Percentiles rank a stretch among this genome's conserved stretches.
These are phyloP conservation scores for Centrapalus pauciflorus DNA, from an alignment of 129 eudicot species.

Conservation along the genomic window DNA sequence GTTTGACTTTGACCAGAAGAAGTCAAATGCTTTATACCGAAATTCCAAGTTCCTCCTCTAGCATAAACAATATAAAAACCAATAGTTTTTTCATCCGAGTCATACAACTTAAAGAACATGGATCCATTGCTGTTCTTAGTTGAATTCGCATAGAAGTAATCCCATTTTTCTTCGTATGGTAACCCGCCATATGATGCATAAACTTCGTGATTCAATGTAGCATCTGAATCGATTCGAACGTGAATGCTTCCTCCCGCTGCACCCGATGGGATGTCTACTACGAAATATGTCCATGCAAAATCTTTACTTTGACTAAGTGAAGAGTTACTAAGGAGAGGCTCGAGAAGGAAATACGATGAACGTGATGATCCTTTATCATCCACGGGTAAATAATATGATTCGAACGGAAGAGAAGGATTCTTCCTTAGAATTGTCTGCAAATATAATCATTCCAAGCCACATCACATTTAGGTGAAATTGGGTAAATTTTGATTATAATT, in stretches of 20 bases:
- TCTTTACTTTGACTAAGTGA: conserved; percentile 22
- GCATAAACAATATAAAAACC: conserved; percentile 64
- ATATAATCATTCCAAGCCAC: not conserved
- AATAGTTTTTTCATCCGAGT: conserved; percentile 40
- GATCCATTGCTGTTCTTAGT: conserved; percentile 62
- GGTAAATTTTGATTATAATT: not conserved
- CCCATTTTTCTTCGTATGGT: conserved; percentile 59
- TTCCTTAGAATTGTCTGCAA: conserved; percentile 63
- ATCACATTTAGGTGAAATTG: not conserved
- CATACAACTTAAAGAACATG: conserved; percentile 64
- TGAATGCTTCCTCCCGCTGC: conserved; percentile 77
- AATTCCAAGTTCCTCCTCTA: conserved; percentile 76
- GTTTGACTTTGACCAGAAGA: conserved; percentile 35
- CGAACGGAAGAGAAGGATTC: conserved; percentile 47
- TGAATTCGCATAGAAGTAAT: conserved; percentile 59
- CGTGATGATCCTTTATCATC: conserved; percentile 31
- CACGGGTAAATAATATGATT: conserved; percentile 56
- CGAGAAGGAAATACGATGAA: conserved; percentile 57
- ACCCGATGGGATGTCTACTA: conserved; percentile 60
- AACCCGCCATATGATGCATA: conserved; percentile 73
- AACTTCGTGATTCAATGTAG: conserved; percentile 40
- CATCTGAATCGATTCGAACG: conserved; percentile 38
- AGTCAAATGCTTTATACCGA: conserved; percentile 53
- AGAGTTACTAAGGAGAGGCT: conserved; percentile 65
- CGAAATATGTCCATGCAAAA: conserved; percentile 68